These are phyloP conservation scores for Rhynchospora breviuscula DNA, from an alignment of 176 grass and related monocot species.

Conservation along the genomic window DNA sequence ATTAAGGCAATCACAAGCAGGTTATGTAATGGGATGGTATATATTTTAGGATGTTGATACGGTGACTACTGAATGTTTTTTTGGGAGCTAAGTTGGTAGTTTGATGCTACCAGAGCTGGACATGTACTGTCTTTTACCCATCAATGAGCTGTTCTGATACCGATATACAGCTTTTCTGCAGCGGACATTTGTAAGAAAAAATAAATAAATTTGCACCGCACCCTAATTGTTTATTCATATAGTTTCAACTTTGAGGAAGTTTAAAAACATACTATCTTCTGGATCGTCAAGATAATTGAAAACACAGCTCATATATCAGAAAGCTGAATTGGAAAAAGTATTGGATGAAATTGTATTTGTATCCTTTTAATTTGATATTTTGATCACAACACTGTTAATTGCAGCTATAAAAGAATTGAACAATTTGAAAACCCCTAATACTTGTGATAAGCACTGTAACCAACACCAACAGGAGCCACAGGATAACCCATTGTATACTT, in stretches of 20 bases:
- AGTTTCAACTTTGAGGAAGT: not conserved
- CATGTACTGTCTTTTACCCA: not conserved
- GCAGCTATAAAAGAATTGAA: not conserved
- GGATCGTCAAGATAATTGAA: not conserved
- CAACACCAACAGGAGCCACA: not conserved
- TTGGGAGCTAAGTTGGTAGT: not conserved
- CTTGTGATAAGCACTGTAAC: conserved; percentile 3
- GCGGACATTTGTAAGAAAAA: not conserved
- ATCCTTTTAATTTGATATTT: not conserved
- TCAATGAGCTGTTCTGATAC: not conserved
- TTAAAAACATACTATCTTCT: not conserved
- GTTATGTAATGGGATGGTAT: not conserved
- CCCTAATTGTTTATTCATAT: not conserved
- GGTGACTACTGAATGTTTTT: not conserved
- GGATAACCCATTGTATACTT: not conserved
- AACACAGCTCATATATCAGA: not conserved
- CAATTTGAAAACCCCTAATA: not conserved
- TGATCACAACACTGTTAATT: not conserved
- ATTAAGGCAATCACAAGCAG: not conserved
- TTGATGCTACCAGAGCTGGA: not conserved
- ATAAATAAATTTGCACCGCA: not conserved
- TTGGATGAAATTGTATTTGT: not conserved
- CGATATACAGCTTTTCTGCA: not conserved
- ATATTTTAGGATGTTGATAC: not conserved
- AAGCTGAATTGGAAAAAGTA: not conserved